Conservation (phyloP, 108 stramenopile genomes). For the Nannochloropsis oceanica region DNA sequence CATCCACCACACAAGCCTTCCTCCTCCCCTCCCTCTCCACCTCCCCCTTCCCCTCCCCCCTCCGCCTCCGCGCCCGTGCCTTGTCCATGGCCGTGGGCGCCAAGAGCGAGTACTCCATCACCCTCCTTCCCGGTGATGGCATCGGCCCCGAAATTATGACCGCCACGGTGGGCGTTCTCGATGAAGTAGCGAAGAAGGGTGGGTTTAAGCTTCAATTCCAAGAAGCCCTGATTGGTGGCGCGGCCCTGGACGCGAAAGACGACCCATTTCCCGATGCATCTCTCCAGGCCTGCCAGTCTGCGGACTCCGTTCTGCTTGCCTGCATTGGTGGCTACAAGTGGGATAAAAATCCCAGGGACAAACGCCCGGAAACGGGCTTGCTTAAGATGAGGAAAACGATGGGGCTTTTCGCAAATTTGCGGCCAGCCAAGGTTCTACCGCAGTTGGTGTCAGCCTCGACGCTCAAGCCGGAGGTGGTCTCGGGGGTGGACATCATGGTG, state of each 20-base stretch:
- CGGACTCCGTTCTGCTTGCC: slow-evolving; percentile 81
- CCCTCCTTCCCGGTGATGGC: slow-evolving; percentile 44
- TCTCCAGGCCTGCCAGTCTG: slow-evolving; percentile 51
- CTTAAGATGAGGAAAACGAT: slow-evolving; percentile 87
- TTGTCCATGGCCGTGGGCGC: slow-evolving; percentile 16
- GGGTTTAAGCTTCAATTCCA: slow-evolving; percentile 59
- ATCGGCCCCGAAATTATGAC: slow-evolving; percentile 61
- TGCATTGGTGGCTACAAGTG: slow-evolving; percentile 97
- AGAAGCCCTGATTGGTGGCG: slow-evolving; percentile 88
- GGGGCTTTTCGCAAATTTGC: slow-evolving; percentile 88
- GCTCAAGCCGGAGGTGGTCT: slow-evolving; percentile 87
- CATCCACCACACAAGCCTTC: background rate
- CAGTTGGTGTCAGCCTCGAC: slow-evolving; percentile 87
- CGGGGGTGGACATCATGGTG: slow-evolving; percentile 92
- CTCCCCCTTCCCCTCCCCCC: background rate
- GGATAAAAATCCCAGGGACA: slow-evolving; percentile 83
- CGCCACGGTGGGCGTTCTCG: slow-evolving; percentile 54
- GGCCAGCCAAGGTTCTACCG: slow-evolving; percentile 84
- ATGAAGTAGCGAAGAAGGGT: background rate
- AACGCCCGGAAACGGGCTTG: slow-evolving; percentile 83
- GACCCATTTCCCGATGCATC: slow-evolving; percentile 78
- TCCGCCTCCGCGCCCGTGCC: background rate
- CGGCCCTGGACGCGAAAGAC: slow-evolving; percentile 73
- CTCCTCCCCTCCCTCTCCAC: background rate
- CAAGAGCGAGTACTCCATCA: slow-evolving; percentile 32